Percentiles rank a stretch among this genome's conserved stretches.
Evolutionary conservation across 352 stramenopile genomes (phyloP).

Genomic region (Chrysophaeum taylorii): DNA sequence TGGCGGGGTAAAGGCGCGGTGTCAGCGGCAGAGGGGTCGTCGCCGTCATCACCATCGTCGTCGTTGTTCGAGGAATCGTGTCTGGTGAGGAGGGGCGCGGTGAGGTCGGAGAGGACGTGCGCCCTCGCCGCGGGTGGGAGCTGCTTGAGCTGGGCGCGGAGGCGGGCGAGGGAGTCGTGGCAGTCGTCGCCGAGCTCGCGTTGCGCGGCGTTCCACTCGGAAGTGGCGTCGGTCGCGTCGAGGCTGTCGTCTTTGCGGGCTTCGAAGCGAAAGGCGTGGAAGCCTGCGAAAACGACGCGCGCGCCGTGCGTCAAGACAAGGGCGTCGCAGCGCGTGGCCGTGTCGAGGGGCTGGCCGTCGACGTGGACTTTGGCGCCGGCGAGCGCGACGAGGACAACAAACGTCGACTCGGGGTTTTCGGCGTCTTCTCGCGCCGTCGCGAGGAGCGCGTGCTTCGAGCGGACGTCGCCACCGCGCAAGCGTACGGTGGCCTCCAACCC

Average conservation of each 20-base stretch:
- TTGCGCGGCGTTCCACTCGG: background rate
- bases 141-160: too few relatives aligned
- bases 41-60: too few relatives aligned
- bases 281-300: background rate
- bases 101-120: too few relatives aligned
- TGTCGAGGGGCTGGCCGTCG: background rate
- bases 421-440: background rate
- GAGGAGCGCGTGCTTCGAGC: background rate
- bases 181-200: too few relatives aligned
- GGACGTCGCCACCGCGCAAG: background rate
- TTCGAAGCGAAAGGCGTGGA: conserved; percentile 1
- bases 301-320: background rate
- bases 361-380: background rate
- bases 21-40: too few relatives aligned
- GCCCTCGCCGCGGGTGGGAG: too few relatives aligned
- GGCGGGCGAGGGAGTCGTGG: too few relatives aligned
- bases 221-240: background rate
- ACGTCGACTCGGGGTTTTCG: too few relatives aligned
- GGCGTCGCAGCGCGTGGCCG: background rate
- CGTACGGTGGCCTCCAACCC: background rate
- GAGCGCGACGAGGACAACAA: background rate
- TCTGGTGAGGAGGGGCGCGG: too few relatives aligned
- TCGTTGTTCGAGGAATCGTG: too few relatives aligned
- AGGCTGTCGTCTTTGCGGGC: background rate
- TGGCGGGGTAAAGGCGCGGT: too few relatives aligned